Percentiles rank a stretch among this genome's conserved stretches.
These are phyloP conservation scores for Xerocomus potaroensis DNA, from an alignment of 768 basidiomycete species.

Conservation along the genomic window DNA sequence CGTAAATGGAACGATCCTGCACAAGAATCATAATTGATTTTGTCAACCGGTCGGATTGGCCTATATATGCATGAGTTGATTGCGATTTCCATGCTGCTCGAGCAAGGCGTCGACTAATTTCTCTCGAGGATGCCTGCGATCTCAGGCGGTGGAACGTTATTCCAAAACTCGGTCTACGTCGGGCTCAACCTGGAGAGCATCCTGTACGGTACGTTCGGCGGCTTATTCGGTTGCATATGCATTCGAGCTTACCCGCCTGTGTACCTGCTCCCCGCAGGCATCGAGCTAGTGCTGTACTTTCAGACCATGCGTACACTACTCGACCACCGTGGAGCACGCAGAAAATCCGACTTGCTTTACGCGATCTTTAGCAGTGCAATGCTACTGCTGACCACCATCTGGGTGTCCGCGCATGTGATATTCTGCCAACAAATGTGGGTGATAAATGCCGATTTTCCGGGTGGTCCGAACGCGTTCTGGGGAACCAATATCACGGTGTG, in stretches of 20 bases:
- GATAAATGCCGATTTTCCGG: conserved; percentile 22
- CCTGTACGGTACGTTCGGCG: conserved; percentile 11
- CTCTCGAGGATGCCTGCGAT: not conserved
- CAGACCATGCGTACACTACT: conserved; percentile 10
- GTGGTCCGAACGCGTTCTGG: conserved; percentile 20
- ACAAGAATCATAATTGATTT: not conserved
- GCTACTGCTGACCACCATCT: conserved; percentile 28
- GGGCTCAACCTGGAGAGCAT: conserved; percentile 13
- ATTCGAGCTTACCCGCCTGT: not conserved
- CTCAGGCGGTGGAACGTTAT: not conserved
- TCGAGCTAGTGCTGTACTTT: conserved; percentile 9
- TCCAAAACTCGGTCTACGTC: conserved; percentile 11
- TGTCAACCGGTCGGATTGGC: not conserved
- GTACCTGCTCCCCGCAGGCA: not conserved
- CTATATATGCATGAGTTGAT: not conserved
- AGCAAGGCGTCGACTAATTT: not conserved
- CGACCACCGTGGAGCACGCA: not conserved
- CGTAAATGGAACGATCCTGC: not conserved
- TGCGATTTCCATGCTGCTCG: not conserved
- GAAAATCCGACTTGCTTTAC: conserved; percentile 10
- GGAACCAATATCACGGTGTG: conserved; percentile 14
- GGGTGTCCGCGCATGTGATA: conserved; percentile 11
- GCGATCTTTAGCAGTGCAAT: conserved; percentile 17
- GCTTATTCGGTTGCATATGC: not conserved
- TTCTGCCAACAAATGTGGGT: conserved; percentile 31